Evolutionary conservation across 257 asterid species (phyloP), one percentile per base, ranked within the genome.

Genomic region (Misopates orontium): DNA sequence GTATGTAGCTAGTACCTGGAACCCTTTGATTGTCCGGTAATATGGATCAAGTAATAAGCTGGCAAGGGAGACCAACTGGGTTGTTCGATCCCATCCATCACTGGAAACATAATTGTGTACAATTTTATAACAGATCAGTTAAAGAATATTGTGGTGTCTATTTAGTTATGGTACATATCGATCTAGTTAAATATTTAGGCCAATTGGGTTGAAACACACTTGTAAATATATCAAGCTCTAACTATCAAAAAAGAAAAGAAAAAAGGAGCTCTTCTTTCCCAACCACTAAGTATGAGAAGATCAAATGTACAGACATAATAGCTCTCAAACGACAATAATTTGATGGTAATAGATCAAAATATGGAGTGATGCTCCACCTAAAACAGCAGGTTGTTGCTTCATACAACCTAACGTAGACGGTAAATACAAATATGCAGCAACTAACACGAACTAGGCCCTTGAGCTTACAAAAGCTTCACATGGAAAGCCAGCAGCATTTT

Each of bases 41-140:
- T 89, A 92, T 70, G 98, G 98, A 82, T 92, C 98, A 64, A 93
- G 99, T 71, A 93, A 71, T 84, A 93, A 74, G 84, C 90, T 83
- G 59, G 99, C 99, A 71, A 93, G 97, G 56, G 97, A 84, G 61
- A 93, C 91, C 83, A 93, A 77, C 76, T 93, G 99, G 64, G 95
- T 82, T 60, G 99, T 93, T 84, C 99, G 84, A 75, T 93, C 99
- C 99, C 99, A 93, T 71, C 99, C 99, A 83, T 93, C 99, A 78
- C 99, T 93, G 77, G 69, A 75, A 71, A 77, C 31, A 56, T 48
- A 76, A 57, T n/a, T 45, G 47, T 25, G 20, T 13, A 63, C 41
- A 51, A 72, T 21, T 71, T 25, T 55, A 53, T 67, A 58, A 70
- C 42, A 36, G 42, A 36, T 36, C 42, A 36, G 42, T 36, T 36